These are phyloP conservation scores for Colletotrichum cereale DNA, from an alignment of 2,329 filamentous ascomycete genomes.

Conservation along the genomic window DNA sequence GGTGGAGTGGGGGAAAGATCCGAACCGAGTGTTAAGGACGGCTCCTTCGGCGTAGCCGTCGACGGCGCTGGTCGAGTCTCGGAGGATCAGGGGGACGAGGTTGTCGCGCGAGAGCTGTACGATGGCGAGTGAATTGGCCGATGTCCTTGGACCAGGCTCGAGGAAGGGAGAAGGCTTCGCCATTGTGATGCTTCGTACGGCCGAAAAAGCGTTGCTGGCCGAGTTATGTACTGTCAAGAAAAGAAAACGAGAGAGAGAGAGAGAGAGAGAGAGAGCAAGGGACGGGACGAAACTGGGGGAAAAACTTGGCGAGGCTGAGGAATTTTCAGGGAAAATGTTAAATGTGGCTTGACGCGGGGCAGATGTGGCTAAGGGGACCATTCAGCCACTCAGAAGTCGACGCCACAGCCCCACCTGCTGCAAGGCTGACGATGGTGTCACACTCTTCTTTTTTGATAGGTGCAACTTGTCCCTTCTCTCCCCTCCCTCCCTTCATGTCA, in stretches of 20 bases:
- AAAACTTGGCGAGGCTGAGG: constrained; percentile 36
- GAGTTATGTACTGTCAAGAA: not conserved
- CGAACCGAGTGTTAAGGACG: constrained; percentile 92
- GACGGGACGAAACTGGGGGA: not conserved
- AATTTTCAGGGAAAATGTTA: not conserved
- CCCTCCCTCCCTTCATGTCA: not conserved
- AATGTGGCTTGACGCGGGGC: constrained; percentile 37
- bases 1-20: constrained; percentile 87
- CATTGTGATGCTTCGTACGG: constrained; percentile 47
- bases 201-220: not conserved
- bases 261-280: not conserved
- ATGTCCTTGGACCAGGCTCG: constrained; percentile 73
- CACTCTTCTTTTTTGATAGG: constrained; percentile 17
- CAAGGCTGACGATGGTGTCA: constrained; percentile 39
- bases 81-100: constrained; percentile 80
- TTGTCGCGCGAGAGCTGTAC: constrained; percentile 91
- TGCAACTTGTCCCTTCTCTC: constrained; percentile 29
- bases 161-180: constrained; percentile 80
- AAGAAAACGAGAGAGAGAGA: not conserved
- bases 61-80: constrained; percentile 70
- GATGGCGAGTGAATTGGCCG: constrained; percentile 78
- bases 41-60: constrained; percentile 82
- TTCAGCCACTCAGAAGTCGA: constrained; percentile 13
- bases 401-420: constrained; percentile 13
- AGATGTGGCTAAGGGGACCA: not conserved